A percentile compares a stretch with the other conserved stretches of the same genome.
Evolutionary conservation across 2,329 filamentous ascomycete genomes (phyloP).

Genomic region (Cladosporium sp.): DNA sequence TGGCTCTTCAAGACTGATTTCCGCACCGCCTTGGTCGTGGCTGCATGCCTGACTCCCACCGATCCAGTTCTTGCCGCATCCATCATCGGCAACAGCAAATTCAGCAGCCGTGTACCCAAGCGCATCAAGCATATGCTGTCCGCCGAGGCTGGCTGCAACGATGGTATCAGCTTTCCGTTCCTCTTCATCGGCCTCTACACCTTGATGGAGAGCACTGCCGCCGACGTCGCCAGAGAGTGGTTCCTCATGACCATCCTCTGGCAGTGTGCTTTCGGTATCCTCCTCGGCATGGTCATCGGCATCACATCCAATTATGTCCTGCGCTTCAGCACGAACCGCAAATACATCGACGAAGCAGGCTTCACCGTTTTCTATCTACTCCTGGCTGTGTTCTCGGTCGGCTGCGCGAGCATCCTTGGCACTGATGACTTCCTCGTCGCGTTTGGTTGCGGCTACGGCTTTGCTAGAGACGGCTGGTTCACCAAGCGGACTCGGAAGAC

Average conservation of each 20-base stretch:
- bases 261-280: constrained; percentile 53
- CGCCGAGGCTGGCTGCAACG: constrained; percentile 58
- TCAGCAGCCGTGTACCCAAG: constrained; percentile 53
- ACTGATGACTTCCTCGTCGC: constrained; percentile 59
- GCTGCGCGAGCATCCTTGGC: constrained; percentile 53
- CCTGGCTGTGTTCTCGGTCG: constrained; percentile 53
- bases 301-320: constrained; percentile 49
- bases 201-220: constrained; percentile 41
- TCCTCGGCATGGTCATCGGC: constrained; percentile 52
- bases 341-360: constrained; percentile 51
- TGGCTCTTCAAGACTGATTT: constrained; percentile 49
- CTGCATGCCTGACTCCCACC: constrained; percentile 57
- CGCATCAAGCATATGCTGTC: constrained; percentile 53
- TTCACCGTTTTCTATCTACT: constrained; percentile 59
- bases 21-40: constrained; percentile 51
- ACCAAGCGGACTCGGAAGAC: constrained; percentile 48
- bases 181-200: constrained; percentile 54
- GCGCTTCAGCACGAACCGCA: constrained; percentile 46
- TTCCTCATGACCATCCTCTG: constrained; percentile 56
- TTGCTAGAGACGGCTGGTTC: constrained; percentile 57
- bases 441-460: constrained; percentile 57
- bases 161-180: constrained; percentile 58
- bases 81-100: constrained; percentile 55
- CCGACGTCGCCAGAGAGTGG: constrained; percentile 51
- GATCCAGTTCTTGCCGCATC: constrained; percentile 58